These are phyloP conservation scores for Buxus sempervirens DNA, from an alignment of 164 flowering plant genomes.

Conservation along the genomic window DNA sequence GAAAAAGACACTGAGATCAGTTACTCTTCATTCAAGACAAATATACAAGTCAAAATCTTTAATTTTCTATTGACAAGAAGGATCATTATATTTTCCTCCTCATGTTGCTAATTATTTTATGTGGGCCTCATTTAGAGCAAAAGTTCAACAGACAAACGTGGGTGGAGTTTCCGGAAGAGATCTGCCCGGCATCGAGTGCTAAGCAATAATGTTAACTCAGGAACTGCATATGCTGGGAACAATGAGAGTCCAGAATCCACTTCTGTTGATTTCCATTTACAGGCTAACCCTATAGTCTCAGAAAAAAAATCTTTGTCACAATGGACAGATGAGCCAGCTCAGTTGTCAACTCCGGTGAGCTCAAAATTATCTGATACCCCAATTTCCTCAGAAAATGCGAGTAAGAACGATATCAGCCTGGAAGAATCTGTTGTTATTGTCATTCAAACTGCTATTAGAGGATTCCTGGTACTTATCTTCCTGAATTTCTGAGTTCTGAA, in stretches of 20 bases:
- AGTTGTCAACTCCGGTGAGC: constrained; percentile 18
- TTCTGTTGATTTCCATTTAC: constrained; percentile 25
- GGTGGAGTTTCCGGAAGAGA: constrained; percentile 95
- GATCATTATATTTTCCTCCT: background rate
- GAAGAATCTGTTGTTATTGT: constrained; percentile 55
- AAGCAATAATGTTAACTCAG: constrained; percentile 60
- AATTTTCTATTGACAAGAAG: too few relatives aligned
- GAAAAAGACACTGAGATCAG: too few relatives aligned
- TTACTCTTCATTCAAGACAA: background rate
- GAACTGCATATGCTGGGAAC: constrained; percentile 38
- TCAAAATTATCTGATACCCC: constrained; percentile 28
- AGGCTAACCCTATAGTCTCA: constrained; percentile 27
- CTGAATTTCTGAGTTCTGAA: constrained; percentile 1
- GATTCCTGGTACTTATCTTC: constrained; percentile 55
- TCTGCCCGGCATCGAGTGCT: constrained; percentile 78
- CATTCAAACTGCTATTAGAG: constrained; percentile 73
- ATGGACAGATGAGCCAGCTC: constrained; percentile 42
- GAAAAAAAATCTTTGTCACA: constrained; percentile 45
- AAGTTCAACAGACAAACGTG: constrained; percentile 56
- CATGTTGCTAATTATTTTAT: constrained; percentile 5
- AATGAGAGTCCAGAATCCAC: constrained; percentile 52
- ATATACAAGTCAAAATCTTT: background rate
- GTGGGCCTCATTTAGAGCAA: constrained; percentile 41
- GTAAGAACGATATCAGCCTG: constrained; percentile 18
- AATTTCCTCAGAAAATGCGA: constrained; percentile 18